Percentiles rank a stretch among this genome's conserved stretches.
These are phyloP conservation scores for Myriosclerotinia curreyana DNA, from an alignment of 2,329 filamentous ascomycete species.

Conservation along the genomic window DNA sequence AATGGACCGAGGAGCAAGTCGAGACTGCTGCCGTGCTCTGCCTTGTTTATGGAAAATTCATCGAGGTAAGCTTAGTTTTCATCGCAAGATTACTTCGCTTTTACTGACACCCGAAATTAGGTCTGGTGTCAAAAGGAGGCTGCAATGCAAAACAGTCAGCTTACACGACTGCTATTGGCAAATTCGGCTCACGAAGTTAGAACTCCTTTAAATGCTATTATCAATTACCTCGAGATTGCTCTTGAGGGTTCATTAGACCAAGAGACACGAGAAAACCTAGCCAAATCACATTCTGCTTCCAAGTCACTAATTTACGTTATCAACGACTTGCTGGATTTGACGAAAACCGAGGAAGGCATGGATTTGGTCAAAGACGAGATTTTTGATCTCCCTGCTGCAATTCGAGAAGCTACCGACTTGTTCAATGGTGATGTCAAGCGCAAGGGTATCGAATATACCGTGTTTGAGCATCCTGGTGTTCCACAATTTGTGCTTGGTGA, in stretches of 20 bases:
- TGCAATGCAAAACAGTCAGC: slow-evolving; percentile 74
- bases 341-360: slow-evolving; percentile 81
- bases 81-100: background rate
- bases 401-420: slow-evolving; percentile 73
- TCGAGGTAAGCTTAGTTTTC: slow-evolving; percentile 57
- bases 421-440: slow-evolving; percentile 72
- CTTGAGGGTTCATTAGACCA: slow-evolving; percentile 75
- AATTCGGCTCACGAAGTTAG: slow-evolving; percentile 92
- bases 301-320: slow-evolving; percentile 93
- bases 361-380: slow-evolving; percentile 75
- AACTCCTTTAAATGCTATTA: slow-evolving; percentile 87
- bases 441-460: slow-evolving; percentile 69
- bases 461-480: slow-evolving; percentile 64
- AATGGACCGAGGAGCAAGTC: slow-evolving; percentile 86
- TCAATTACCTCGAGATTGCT: slow-evolving; percentile 91
- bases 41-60: slow-evolving; percentile 80
- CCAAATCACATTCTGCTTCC: slow-evolving; percentile 83
- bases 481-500: slow-evolving; percentile 74
- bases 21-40: slow-evolving; percentile 87
- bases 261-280: slow-evolving; percentile 80
- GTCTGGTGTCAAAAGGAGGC: slow-evolving; percentile 91
- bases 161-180: slow-evolving; percentile 74
- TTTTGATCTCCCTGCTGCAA: slow-evolving; percentile 68
- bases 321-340: slow-evolving; percentile 85
- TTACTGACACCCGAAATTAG: slow-evolving; percentile 44